phyloP scores from a whole-genome alignment of 305 asterid species.

The Solanum aculeatissimum region DNA sequence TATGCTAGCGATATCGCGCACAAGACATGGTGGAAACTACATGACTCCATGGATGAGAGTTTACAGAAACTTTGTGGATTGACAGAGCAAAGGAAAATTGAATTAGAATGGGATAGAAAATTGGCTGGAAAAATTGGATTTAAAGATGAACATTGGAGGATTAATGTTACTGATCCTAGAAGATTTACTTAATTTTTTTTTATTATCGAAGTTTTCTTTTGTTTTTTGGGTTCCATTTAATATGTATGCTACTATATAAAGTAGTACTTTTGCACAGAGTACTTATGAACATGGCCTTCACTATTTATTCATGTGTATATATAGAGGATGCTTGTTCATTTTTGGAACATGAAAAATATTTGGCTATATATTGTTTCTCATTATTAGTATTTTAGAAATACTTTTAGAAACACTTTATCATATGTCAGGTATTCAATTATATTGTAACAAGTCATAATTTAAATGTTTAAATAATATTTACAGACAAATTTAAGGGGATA shows the following conservation, averaged over 20 bases:
- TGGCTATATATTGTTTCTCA: neutral
- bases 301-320: neutral
- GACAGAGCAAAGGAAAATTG: conserved; percentile 40
- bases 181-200: conserved; percentile 16
- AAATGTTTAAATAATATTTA: neutral
- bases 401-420: neutral
- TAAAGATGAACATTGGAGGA: conserved; percentile 49
- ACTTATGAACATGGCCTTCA: neutral
- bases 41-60: conserved; percentile 55
- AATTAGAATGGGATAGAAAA: conserved; percentile 58
- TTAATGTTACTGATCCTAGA: conserved; percentile 77
- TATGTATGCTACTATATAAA: neutral
- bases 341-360: neutral
- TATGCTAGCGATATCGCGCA: conserved; percentile 83
- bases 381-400: too few relatives aligned
- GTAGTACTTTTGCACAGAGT: conserved; percentile 1
- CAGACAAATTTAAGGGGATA: neutral
- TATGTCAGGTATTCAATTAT: neutral
- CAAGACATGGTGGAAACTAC: conserved; percentile 66
- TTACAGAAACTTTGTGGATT: conserved; percentile 48
- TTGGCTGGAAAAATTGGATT: conserved; percentile 38
- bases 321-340: neutral
- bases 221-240: neutral
- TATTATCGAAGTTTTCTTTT: neutral
- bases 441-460: neutral